These are phyloP conservation scores for Penicillium digitatum DNA, from an alignment of 2,329 filamentous ascomycete species.

Conservation along the genomic window DNA sequence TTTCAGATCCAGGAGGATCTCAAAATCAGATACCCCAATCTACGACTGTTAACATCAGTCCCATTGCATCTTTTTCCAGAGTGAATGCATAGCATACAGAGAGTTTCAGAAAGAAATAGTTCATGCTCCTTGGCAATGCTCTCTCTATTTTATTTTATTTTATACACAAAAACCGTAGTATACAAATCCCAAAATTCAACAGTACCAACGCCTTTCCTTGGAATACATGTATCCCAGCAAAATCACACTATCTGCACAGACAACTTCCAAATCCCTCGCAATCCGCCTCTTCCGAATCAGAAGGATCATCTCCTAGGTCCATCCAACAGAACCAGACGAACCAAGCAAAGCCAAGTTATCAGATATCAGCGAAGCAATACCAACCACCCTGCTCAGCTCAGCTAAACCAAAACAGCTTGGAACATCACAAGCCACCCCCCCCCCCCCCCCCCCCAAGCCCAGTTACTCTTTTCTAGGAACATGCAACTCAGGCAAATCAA, in stretches of 20 bases:
- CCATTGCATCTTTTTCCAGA: neutral
- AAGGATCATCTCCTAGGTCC: neutral
- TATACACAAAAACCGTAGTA: slow-evolving; percentile 8
- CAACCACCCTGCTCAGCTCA: neutral
- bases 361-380: neutral
- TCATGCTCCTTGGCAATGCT: neutral
- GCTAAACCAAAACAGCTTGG: neutral
- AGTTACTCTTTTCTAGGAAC: slow-evolving; percentile 46
- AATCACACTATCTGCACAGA: neutral
- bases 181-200: slow-evolving; percentile 3
- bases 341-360: neutral
- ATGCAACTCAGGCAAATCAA: slow-evolving; percentile 67
- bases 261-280: neutral
- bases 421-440: neutral
- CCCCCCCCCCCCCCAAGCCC: neutral
- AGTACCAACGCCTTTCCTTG: slow-evolving; percentile 7
- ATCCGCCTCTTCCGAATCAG: neutral
- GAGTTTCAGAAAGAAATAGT: neutral
- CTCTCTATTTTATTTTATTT: slow-evolving; percentile 7
- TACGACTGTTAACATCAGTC: neutral
- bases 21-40: neutral
- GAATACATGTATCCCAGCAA: slow-evolving; percentile 6
- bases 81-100: neutral
- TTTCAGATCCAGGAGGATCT: neutral
- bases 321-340: neutral